These are phyloP conservation scores for Xerocomus minutiporus DNA, from an alignment of 1,284 basidiomycete species.

Conservation along the genomic window DNA sequence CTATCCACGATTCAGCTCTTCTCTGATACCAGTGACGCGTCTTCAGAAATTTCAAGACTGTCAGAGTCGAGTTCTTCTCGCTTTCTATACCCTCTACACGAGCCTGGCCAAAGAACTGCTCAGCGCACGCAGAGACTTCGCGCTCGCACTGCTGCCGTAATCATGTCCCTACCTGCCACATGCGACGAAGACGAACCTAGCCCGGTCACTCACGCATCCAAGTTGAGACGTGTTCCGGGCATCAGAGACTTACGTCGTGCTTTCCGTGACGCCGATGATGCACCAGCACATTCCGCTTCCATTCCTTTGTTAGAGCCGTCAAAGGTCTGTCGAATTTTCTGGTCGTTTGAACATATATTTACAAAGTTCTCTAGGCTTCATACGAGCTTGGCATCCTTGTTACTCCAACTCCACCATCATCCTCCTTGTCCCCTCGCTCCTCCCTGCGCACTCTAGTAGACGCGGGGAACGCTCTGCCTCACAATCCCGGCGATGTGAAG, in stretches of 20 bases:
- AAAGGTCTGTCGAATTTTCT: constrained; percentile 17
- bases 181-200: constrained; percentile 8
- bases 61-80: constrained; percentile 9
- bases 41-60: constrained; percentile 4
- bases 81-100: constrained; percentile 15
- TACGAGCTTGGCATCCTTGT: constrained; percentile 25
- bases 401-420: constrained; percentile 1
- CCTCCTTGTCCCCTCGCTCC: constrained; percentile 20
- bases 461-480: neutral
- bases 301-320: constrained; percentile 8
- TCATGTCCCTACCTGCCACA: constrained; percentile 29
- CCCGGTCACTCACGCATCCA: constrained; percentile 6
- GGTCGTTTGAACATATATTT: constrained; percentile 5
- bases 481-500: constrained; percentile 18
- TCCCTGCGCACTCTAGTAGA: constrained; percentile 28
- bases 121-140: constrained; percentile 24
- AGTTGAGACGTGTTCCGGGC: constrained; percentile 25
- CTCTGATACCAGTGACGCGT: constrained; percentile 9
- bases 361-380: constrained; percentile 10
- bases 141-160: constrained; percentile 25
- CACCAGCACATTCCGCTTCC: constrained; percentile 7
- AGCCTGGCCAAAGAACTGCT: constrained; percentile 27
- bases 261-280: constrained; percentile 17
- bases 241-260: constrained; percentile 23
- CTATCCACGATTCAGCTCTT: neutral